Evolutionary conservation across 78 protist species (phyloP), one percentile per base, ranked within the genome.

Genomic region (Tieghemostelium lacteum): DNA sequence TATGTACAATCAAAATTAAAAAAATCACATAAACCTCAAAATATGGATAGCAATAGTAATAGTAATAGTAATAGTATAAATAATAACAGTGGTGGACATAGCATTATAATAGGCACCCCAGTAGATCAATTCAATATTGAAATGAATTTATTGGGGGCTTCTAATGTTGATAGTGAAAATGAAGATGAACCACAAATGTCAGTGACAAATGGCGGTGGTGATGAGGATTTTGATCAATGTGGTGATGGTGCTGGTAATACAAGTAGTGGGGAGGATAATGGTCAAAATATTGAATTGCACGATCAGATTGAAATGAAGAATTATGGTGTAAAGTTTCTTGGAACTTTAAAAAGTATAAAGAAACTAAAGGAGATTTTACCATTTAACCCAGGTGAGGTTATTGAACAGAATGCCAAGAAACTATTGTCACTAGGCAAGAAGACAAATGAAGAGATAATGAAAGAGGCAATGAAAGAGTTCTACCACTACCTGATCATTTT

Each of bases 381-480:
- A n/a, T n/a, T n/a, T n/a, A n/a, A n/a, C n/a, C n/a, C n/a, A n/a
- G n/a, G n/a, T n/a, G n/a, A n/a, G n/a, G n/a, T n/a, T n/a, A n/a
- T n/a, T 17, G 78, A 73, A 42, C 42, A 57, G 22, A 66, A 72
- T 24, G 91, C 91, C 3, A 83, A 83, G 39, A 66, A 73, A 58
- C 58, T 73, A 33, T 29, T 83, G 20, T 57, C 62, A 29, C 37
- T 69, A 24, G 78, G 72, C 10, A 83, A 83, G 29, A 75, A 75
- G 42, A 69, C 36, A 28, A 63, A 83, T 69, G 91, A 83, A 49
- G 42, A 40, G 17, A 36, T 63, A 1, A n/a, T 83, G 16, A 83
- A 83, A 19, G 91, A 83, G 10, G 65, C 75, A 28, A 37, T 83
- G 29, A 61, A 54, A 58, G 91, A 83, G 34, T 83, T 45, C n/a